phyloP scores from a whole-genome alignment of 1,139 yeast genomes.

The Taiozyma onychis region DNA sequence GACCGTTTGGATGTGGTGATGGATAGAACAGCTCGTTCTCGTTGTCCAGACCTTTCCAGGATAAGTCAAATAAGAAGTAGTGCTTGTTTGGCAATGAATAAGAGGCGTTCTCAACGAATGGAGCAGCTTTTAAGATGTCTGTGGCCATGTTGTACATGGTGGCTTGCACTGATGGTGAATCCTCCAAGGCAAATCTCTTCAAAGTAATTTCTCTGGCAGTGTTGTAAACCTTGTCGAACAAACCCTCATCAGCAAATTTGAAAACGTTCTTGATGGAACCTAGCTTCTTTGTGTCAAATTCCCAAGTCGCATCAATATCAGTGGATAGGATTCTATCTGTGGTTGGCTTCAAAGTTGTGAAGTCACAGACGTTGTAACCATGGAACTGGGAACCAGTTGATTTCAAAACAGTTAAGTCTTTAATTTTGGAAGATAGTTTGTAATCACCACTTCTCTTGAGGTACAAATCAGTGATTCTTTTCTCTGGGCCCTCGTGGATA shows the following conservation, averaged over 20 bases:
- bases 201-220: conserved; percentile 65
- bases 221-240: conserved; percentile 57
- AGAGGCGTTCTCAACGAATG: conserved; percentile 55
- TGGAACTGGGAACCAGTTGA: conserved; percentile 94
- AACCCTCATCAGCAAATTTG: conserved; percentile 50
- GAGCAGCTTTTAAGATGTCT: conserved; percentile 55
- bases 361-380: conserved; percentile 81
- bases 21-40: conserved; percentile 86
- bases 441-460: conserved; percentile 45
- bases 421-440: conserved; percentile 61
- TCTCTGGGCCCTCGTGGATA: conserved; percentile 77
- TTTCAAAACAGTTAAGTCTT: conserved; percentile 82
- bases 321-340: conserved; percentile 83
- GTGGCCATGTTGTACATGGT: conserved; percentile 91
- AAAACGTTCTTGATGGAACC: conserved; percentile 46
- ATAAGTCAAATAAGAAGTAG: conserved; percentile 70
- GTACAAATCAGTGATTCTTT: conserved; percentile 53
- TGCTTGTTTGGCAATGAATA: conserved; percentile 88
- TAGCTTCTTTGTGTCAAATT: conserved; percentile 48
- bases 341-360: conserved; percentile 80
- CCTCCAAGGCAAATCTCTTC: conserved; percentile 74
- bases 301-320: conserved; percentile 76
- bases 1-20: conserved; percentile 87
- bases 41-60: conserved; percentile 79
- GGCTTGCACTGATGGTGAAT: conserved; percentile 90